phyloP scores from a whole-genome alignment of 495 filamentous ascomycete genomes.

The Aspergillus affinis region DNA sequence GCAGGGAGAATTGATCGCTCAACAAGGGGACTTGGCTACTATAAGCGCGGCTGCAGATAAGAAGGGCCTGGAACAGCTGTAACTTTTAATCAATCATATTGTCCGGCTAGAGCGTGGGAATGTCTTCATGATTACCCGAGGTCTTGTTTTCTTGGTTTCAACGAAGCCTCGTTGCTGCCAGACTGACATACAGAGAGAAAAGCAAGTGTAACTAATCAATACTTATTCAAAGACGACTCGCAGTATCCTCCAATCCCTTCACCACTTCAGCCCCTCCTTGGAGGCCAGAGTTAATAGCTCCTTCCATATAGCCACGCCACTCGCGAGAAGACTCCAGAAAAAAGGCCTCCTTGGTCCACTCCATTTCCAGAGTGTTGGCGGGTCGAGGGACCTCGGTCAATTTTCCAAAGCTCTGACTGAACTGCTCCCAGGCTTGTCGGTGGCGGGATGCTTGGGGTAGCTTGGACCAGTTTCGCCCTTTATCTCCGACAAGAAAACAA shows the following conservation, averaged over 20 bases:
- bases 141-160: too few species aligned
- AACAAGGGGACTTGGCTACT: too few species aligned
- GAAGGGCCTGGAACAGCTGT: too few species aligned
- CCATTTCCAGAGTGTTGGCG: conserved; percentile 23
- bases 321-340: conserved; percentile 31
- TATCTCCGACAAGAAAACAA: conserved; percentile 37
- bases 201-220: background rate
- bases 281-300: conserved; percentile 36
- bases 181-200: too few species aligned
- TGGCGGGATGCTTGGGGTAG: conserved; percentile 17
- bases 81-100: too few species aligned
- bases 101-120: too few species aligned
- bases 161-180: too few species aligned
- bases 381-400: conserved; percentile 12
- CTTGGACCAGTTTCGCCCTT: conserved; percentile 29
- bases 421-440: conserved; percentile 10
- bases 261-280: conserved; percentile 39
- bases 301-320: conserved; percentile 53
- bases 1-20: too few species aligned
- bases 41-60: too few species aligned
- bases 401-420: conserved; percentile 12
- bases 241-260: too few species aligned
- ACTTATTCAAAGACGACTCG: background rate
- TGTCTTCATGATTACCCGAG: too few species aligned
- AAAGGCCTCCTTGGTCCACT: conserved; percentile 32